These are phyloP conservation scores for Hypericum perforatum DNA, from an alignment of 345 rosid genomes.

Conservation along the genomic window DNA sequence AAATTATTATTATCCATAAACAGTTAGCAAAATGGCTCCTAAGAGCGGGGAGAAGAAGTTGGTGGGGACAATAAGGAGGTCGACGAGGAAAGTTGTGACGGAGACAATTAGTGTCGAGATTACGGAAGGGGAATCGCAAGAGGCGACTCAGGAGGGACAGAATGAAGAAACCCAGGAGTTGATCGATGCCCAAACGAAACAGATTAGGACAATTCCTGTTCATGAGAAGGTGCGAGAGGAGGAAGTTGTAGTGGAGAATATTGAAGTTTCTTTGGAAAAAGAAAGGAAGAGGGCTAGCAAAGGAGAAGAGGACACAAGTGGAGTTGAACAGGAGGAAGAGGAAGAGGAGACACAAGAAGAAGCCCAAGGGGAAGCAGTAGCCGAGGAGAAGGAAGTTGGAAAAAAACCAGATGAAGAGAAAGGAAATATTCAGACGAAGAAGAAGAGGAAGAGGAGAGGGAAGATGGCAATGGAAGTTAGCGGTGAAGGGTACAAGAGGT, in stretches of 20 bases:
- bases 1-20: not conserved
- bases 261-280: constrained; percentile 1
- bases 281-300: not conserved
- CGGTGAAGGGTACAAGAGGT: constrained; percentile 43
- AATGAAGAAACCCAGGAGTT: not conserved
- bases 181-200: not conserved
- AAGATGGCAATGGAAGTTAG: constrained; percentile 6
- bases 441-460: constrained; percentile 15
- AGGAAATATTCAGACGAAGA: not conserved
- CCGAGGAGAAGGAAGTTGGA: not conserved
- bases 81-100: constrained; percentile 29
- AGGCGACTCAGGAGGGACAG: constrained; percentile 5
- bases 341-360: not conserved
- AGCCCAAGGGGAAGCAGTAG: constrained; percentile 1
- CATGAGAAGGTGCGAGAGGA: constrained; percentile 10
- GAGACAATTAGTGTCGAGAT: constrained; percentile 31
- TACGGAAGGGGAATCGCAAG: constrained; percentile 7
- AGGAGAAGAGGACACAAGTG: too few relatives aligned
- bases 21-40: constrained; percentile 34
- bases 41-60: constrained; percentile 19
- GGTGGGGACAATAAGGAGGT: constrained; percentile 17
- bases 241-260: not conserved
- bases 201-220: constrained; percentile 2
- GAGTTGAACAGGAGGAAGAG: not conserved
- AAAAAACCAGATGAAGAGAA: too few relatives aligned